Base-by-base conservation (phyloP, 2,329 filamentous ascomycete species). In the Penicillium occitanis region DNA sequence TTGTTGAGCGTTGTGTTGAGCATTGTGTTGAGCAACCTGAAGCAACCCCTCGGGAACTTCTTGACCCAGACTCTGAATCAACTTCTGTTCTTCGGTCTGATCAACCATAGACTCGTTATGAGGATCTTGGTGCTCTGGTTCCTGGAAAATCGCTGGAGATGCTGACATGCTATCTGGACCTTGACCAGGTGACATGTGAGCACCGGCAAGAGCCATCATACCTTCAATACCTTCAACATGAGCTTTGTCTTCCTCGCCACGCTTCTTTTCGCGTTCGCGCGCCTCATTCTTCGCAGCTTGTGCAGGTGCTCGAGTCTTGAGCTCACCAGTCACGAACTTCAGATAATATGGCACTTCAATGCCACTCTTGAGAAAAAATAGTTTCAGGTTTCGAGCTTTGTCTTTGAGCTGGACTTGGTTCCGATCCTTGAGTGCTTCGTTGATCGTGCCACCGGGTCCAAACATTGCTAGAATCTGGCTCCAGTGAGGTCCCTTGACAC, bases 391-490 rank as follows among this genome's bases (percentile, higher is more conserved):
- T 60, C 92, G 85, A 0, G 92, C 92, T 78, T 97, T 97, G 75
- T 97, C 92, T 77, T 97, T 97, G 13, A 96, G 83, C 75, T 96
- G 93, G 0, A 97, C 93, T 74, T 97, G 92, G 53, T 93, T 96
- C 40, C 92, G 86, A 74, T 96, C 93, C 71, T 93, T 94, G 22
- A 96, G 83, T 28, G 94, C 90, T 71, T 94, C 90, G 57, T 88
- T 93, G 28, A 94, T 87, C 0, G 89, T 90, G 5, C 93, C 93
- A 50, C 90, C 90, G 0, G 87, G 85, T 0, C 93, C 93, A 74
- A 94, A 96, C 50, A 96, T 85, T 1, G 89, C 89, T 13, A 97
- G 82, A 57, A 97, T 97, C 74, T 96, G 92, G 71, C 91, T 94
- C 93, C 93, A 97, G 73, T 97, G 92, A 19, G 93, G 93, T 0